Evolutionary conservation across 345 rosid genomes (phyloP), one percentile per base, ranked within the genome.

Genomic region (Brassica nigra): DNA sequence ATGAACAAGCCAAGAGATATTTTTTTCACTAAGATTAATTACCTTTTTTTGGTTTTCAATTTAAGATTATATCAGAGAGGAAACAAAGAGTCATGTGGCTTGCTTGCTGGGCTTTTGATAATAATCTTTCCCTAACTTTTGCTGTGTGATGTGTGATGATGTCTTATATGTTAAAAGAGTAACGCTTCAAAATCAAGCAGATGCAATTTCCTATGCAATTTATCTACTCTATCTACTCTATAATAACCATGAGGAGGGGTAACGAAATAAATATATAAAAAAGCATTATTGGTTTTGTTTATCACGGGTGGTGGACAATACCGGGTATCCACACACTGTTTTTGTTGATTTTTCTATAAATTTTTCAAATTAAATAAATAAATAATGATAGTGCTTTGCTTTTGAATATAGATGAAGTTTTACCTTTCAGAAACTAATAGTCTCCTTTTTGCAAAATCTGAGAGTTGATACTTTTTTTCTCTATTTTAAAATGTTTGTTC

Each of bases 151-250:
- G 16, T 76, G 52, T 47, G 74, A 52, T 34, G 49, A 72, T 73
- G 62, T 71, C 33, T 67, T 36, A 71, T 65, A 79, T 67, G 59
- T 68, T 74, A 55, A 61, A 47, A 52, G 57, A 5, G 57, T 80
- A 75, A 80, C 80, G 80, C 83, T 80, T 80, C 76, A 65, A 65
- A 70, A 70, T 55, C 52, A 80, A 75, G 75, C 71, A 62, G 71
- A 54, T 69, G 73, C 68, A 75, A 42, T 76, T 81, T 76, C 74
- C 80, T 76, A 81, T 64, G 73, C 76, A 76, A 65, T 59, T 52
- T 52, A 15, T 16, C 6, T 39, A 65, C 14, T 15, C 58, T 14
- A 27, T 2, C n/a, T n/a, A n/a, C n/a, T n/a, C n/a, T n/a, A n/a
- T n/a, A n/a, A n/a, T 23, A 8, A 34, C 65, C 33, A 28, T 36